phyloP scores from a whole-genome alignment of 371 early-diverging fungal genomes.

The Mucor mucedo region DNA sequence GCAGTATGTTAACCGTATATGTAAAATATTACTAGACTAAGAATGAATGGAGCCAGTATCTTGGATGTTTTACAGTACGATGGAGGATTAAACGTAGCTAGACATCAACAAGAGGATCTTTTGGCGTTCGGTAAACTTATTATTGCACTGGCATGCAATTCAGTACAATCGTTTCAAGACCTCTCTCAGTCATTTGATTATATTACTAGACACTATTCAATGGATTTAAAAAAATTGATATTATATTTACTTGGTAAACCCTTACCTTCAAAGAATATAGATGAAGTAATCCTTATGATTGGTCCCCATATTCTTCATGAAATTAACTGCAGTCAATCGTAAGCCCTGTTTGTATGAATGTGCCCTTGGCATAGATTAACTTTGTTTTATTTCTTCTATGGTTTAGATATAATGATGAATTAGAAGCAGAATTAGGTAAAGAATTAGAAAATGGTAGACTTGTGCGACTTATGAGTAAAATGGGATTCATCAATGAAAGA shows the following conservation, averaged over 20 bases:
- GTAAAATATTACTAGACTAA: slow-evolving; percentile 50
- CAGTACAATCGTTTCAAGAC: slow-evolving; percentile 67
- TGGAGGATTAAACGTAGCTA: slow-evolving; percentile 62
- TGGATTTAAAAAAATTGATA: slow-evolving; percentile 79
- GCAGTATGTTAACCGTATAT: too few relatives aligned
- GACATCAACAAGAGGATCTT: slow-evolving; percentile 83
- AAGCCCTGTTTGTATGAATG: slow-evolving; percentile 22
- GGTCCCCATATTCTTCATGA: slow-evolving; percentile 80
- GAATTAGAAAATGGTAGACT: slow-evolving; percentile 95
- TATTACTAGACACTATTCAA: slow-evolving; percentile 73
- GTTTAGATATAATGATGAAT: slow-evolving; percentile 72
- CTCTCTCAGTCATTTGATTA: slow-evolving; percentile 78
- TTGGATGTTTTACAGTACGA: slow-evolving; percentile 83
- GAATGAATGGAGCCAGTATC: slow-evolving; percentile 84
- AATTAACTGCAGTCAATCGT: slow-evolving; percentile 72
- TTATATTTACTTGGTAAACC: slow-evolving; percentile 82
- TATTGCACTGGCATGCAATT: slow-evolving; percentile 76
- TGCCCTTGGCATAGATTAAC: too few relatives aligned
- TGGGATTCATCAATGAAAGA: slow-evolving; percentile 95
- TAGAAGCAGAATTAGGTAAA: slow-evolving; percentile 77
- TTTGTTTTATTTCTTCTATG: neutral
- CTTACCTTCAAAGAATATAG: slow-evolving; percentile 73
- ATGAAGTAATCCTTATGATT: slow-evolving; percentile 83
- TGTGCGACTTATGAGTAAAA: slow-evolving; percentile 81
- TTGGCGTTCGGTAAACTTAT: slow-evolving; percentile 86